Evolutionary conservation across 2,329 filamentous ascomycete genomes (phyloP).

Genomic region (Anthostomella pinea): DNA sequence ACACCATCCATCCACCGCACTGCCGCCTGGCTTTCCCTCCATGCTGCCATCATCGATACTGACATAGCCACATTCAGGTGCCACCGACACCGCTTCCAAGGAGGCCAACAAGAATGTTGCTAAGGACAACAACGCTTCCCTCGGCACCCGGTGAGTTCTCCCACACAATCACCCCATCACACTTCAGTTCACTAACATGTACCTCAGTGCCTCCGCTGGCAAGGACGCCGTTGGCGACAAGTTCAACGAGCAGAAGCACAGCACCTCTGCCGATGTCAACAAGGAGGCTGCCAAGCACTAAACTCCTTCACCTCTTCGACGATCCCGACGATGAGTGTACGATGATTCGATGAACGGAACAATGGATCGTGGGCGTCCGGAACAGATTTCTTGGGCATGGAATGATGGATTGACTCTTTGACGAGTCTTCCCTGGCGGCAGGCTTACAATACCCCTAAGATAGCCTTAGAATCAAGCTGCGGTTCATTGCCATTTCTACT

Average conservation of each 20-base stretch:
- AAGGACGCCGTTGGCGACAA: slow-evolving; percentile 50
- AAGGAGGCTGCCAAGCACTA: slow-evolving; percentile 38
- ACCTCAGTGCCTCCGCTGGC: slow-evolving; percentile 41
- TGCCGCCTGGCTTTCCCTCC: neutral
- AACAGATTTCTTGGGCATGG: slow-evolving; percentile 18
- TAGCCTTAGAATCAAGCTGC: slow-evolving; percentile 30
- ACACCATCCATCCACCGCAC: too few species aligned
- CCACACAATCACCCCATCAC: neutral
- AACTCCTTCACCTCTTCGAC: slow-evolving; percentile 9
- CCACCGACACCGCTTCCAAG: slow-evolving; percentile 56
- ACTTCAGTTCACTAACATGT: slow-evolving; percentile 25
- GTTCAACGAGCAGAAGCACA: slow-evolving; percentile 38
- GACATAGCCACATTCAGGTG: slow-evolving; percentile 22
- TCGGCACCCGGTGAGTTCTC: slow-evolving; percentile 51
- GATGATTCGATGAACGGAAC: slow-evolving; percentile 20
- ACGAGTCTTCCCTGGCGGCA: slow-evolving; percentile 11
- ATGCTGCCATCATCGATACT: slow-evolving; percentile 1
- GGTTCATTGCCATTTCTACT: slow-evolving; percentile 11
- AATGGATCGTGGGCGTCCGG: slow-evolving; percentile 14
- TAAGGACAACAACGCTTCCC: slow-evolving; percentile 54
- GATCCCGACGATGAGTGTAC: slow-evolving; percentile 20
- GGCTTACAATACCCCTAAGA: slow-evolving; percentile 32
- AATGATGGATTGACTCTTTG: slow-evolving; percentile 18
- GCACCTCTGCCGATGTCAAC: slow-evolving; percentile 33
- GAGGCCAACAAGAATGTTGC: slow-evolving; percentile 68